A percentile compares a stretch with the other conserved stretches of the same genome.
These are phyloP conservation scores for Ganoderma boninense DNA, from an alignment of 1,284 basidiomycete species.

Conservation along the genomic window DNA sequence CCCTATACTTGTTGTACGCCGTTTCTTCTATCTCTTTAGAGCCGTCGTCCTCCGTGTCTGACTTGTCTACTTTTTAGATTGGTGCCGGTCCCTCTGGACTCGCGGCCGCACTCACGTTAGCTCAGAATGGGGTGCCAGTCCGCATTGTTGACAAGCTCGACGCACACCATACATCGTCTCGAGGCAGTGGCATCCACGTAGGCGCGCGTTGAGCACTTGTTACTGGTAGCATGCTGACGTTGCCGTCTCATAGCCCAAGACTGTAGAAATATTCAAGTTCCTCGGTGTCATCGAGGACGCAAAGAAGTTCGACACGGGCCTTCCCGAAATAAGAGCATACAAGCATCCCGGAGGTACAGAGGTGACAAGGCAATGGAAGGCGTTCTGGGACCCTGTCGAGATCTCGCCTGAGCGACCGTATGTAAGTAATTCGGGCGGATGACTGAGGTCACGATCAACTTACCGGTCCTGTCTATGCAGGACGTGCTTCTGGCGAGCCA, in stretches of 20 bases:
- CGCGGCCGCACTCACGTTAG: constrained; percentile 19
- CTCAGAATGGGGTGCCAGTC: constrained; percentile 20
- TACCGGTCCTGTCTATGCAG: neutral
- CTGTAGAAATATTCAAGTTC: constrained; percentile 33
- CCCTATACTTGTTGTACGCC: constrained; percentile 7
- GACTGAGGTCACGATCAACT: too few species aligned
- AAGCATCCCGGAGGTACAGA: constrained; percentile 33
- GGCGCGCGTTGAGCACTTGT: neutral
- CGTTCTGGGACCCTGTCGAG: constrained; percentile 10
- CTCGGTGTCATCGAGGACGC: constrained; percentile 32
- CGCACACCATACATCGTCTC: constrained; percentile 9
- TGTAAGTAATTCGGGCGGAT: neutral
- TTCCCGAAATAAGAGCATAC: constrained; percentile 24
- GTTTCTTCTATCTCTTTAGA: neutral
- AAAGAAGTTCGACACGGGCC: neutral
- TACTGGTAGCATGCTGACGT: neutral
- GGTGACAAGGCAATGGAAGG: constrained; percentile 18
- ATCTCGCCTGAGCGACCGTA: neutral
- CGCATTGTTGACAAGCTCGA: constrained; percentile 19
- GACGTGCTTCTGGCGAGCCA: constrained; percentile 17
- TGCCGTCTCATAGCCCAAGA: constrained; percentile 26
- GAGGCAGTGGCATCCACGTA: constrained; percentile 16
- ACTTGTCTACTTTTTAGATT: neutral
- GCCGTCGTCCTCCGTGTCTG: neutral
- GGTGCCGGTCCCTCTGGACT: constrained; percentile 17